These are phyloP conservation scores for Aspergillus jensenii DNA, from an alignment of 2,329 filamentous ascomycete species.

Conservation along the genomic window DNA sequence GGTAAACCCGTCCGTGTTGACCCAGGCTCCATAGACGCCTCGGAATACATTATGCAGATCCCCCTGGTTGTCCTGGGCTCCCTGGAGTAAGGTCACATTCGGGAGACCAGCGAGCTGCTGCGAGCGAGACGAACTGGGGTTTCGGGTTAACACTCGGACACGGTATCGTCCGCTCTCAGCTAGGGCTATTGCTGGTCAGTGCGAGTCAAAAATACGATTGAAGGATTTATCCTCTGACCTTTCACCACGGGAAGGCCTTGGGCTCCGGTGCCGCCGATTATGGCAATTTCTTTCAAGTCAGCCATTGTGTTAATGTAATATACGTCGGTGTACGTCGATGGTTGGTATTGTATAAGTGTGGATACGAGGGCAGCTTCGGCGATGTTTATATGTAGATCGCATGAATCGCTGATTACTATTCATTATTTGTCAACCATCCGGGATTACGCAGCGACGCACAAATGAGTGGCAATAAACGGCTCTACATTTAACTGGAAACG, in stretches of 20 bases:
- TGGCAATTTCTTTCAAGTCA: too few relatives aligned
- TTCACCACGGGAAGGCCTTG: constrained; percentile 49
- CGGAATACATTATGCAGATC: constrained; percentile 34
- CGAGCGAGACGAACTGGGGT: not conserved
- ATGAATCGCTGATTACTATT: too few relatives aligned
- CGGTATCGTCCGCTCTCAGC: not conserved
- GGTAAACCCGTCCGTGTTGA: constrained; percentile 57
- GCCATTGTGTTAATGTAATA: too few relatives aligned
- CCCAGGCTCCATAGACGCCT: constrained; percentile 49
- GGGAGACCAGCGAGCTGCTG: not conserved
- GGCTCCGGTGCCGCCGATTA: constrained; percentile 54
- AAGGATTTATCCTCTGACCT: too few relatives aligned
- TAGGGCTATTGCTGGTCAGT: not conserved
- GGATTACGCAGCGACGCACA: too few relatives aligned
- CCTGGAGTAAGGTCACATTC: not conserved
- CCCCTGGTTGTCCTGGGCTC: not conserved
- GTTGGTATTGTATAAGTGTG: too few relatives aligned
- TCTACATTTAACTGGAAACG: too few relatives aligned
- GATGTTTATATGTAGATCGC: too few relatives aligned
- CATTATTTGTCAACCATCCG: too few relatives aligned
- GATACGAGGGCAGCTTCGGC: too few relatives aligned
- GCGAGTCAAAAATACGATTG: accelerated
- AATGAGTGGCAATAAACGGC: too few relatives aligned
- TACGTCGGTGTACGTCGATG: too few relatives aligned
- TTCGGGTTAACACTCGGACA: not conserved